A percentile compares a stretch with the other conserved stretches of the same genome.
phyloP scores from a whole-genome alignment of 2,329 filamentous ascomycete species.

The Ascochyta viciae-villosae region DNA sequence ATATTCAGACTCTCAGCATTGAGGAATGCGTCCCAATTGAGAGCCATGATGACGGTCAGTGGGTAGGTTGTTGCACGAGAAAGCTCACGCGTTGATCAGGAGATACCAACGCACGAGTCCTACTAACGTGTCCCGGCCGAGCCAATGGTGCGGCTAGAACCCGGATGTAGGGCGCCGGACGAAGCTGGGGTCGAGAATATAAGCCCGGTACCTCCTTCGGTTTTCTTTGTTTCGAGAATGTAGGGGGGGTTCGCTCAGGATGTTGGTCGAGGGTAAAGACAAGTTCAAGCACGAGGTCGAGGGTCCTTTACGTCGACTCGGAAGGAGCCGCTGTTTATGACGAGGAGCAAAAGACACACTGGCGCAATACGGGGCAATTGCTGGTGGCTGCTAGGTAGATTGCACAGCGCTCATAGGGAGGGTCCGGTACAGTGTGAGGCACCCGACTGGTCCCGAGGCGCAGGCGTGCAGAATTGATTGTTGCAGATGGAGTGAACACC shows the following conservation, averaged over 20 bases:
- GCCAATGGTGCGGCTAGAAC: conserved; percentile 33
- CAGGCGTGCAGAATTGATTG: conserved; percentile 20
- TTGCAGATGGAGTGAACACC: conserved; percentile 19
- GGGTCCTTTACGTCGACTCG: conserved; percentile 9
- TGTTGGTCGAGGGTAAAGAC: neutral
- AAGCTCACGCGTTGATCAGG: conserved; percentile 49
- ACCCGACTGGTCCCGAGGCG: conserved; percentile 17
- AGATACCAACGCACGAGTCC: conserved; percentile 37
- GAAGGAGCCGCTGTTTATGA: conserved; percentile 29
- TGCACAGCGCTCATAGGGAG: conserved; percentile 9
- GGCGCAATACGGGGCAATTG: conserved; percentile 26
- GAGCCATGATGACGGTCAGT: conserved; percentile 44
- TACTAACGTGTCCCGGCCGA: conserved; percentile 31
- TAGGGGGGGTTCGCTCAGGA: neutral
- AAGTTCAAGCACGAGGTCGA: conserved; percentile 4
- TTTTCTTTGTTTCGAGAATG: conserved; percentile 11
- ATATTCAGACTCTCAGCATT: conserved; percentile 46
- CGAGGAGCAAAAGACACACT: conserved; percentile 24
- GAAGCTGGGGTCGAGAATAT: conserved; percentile 32
- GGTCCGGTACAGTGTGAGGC: conserved; percentile 9
- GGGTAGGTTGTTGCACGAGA: conserved; percentile 37
- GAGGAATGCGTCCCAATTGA: conserved; percentile 51
- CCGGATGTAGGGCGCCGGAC: conserved; percentile 25
- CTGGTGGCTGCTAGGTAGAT: conserved; percentile 16
- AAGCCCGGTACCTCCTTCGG: conserved; percentile 28